Base-by-base conservation (phyloP, 176 grass and related monocot species). In the Tillandsia fasciculata region DNA sequence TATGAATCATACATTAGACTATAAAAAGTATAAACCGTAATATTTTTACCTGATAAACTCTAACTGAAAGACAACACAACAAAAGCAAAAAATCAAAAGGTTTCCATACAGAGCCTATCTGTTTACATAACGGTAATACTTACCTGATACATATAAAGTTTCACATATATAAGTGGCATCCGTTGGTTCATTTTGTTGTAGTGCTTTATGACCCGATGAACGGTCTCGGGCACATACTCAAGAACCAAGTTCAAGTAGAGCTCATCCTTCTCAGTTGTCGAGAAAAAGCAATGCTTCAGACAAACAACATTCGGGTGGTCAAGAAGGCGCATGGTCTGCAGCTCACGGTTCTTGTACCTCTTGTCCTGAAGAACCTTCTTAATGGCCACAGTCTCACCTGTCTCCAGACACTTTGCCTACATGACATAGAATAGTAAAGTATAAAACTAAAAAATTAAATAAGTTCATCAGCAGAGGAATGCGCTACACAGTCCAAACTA, bases 361-460 rank as follows among this genome's bases (percentile, higher is more conserved):
- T 91, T 91, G 48, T 91, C 88, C 77, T 91, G 88, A 67, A 91
- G 84, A 78, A 91, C 88, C 81, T 91, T 91, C 78, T 91, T 91
- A 68, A 91, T 91, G 9, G 88, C 88, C 58, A 91, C 88, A 67
- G 84, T 87, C 73, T 91, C 88, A 61, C 88, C 81, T 10, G 75
- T 91, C 79, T 91, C 88, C 66, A 91, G 76, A 50, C 88, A 91
- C 65, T 87, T 91, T 14, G 88, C 88, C 88, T 91, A 73, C 8
- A 64, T 49, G 10, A 26, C 12, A 65, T 47, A 48, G 9, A 61
- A 77, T 64, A 73, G 68, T 10, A 26, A 14, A 27, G 42, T 15
- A 13, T 20, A 73, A 68, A 72, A 9, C 67, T 49, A 57, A 12
- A 9, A 20, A 58, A 24, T 24, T 9, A 51, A 15, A 17, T 50